phyloP scores from a whole-genome alignment of 768 basidiomycete species.

The Hericium alpestre region DNA sequence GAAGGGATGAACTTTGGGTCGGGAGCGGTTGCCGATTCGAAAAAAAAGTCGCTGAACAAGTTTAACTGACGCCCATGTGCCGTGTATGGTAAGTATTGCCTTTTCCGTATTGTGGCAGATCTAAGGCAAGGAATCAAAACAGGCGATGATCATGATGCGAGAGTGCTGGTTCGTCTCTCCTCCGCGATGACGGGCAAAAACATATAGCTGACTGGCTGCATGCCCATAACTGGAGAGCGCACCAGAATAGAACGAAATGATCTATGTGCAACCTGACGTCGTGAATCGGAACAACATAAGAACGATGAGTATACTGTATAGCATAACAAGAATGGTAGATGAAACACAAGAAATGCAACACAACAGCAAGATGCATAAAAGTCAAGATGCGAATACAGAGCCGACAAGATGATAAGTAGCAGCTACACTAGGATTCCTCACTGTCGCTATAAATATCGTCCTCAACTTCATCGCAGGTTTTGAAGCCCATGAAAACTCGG shows the following conservation, averaged over 20 bases:
- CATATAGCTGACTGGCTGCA: too few species aligned
- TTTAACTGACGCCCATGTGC: neutral
- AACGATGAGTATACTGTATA: neutral
- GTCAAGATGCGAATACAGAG: neutral
- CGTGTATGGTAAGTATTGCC: neutral
- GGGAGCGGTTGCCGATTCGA: constrained; percentile 2
- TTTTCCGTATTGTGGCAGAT: neutral
- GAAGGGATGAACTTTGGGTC: constrained; percentile 17
- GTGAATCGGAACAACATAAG: too few species aligned
- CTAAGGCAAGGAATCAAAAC: neutral
- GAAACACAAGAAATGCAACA: neutral
- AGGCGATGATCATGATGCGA: too few species aligned
- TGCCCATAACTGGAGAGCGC: too few species aligned
- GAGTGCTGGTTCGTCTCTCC: too few species aligned
- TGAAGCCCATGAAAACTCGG: constrained; percentile 53
- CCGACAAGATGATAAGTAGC: constrained; percentile 2
- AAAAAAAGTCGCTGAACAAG: neutral
- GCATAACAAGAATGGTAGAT: neutral
- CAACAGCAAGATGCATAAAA: neutral
- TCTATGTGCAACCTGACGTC: too few species aligned
- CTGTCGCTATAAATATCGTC: neutral
- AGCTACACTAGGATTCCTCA: neutral
- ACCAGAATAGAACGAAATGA: too few species aligned
- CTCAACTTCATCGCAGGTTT: constrained; percentile 16
- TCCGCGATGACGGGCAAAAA: too few species aligned